Conservation (phyloP, 257 asterid species). For the Vinca minor region DNA sequence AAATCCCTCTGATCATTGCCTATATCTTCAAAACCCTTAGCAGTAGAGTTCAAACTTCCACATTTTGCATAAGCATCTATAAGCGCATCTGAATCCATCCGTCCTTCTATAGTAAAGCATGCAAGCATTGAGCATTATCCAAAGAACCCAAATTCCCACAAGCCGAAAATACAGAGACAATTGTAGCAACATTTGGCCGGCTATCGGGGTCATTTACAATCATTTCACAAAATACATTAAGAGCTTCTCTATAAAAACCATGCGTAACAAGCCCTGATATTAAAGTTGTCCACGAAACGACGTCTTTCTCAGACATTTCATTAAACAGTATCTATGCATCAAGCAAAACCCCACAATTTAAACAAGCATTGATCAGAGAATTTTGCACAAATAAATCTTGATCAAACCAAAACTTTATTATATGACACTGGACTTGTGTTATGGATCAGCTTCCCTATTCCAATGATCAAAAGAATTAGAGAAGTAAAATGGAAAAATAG, state of each 20-base stretch:
- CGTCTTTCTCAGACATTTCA: slow-evolving; percentile 44
- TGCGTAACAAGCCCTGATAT: slow-evolving; percentile 44
- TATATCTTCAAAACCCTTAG: slow-evolving; percentile 24
- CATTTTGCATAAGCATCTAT: slow-evolving; percentile 44
- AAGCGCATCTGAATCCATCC: slow-evolving; percentile 37
- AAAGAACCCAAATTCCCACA: slow-evolving; percentile 40
- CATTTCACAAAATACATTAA: slow-evolving; percentile 5
- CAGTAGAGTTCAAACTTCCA: slow-evolving; percentile 26
- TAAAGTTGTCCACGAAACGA: slow-evolving; percentile 46
- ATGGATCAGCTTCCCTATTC: no score
- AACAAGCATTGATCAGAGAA: background rate
- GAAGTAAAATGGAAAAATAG: no score
- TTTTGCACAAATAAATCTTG: slow-evolving; percentile 7
- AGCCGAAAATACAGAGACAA: slow-evolving; percentile 37
- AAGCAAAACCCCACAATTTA: background rate
- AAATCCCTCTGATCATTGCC: slow-evolving; percentile 23
- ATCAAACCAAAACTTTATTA: slow-evolving; percentile 1
- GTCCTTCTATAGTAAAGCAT: slow-evolving; percentile 30
- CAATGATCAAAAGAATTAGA: no score
- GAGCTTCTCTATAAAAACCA: slow-evolving; percentile 21
- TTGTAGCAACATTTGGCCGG: slow-evolving; percentile 28
- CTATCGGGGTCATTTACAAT: slow-evolving; percentile 12
- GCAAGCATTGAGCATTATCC: slow-evolving; percentile 31
- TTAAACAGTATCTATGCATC: slow-evolving; percentile 35
- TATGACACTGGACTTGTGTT: slow-evolving; percentile 5